These are phyloP conservation scores for Craspedostauros australis DNA, from an alignment of 108 stramenopile species.

Conservation along the genomic window DNA sequence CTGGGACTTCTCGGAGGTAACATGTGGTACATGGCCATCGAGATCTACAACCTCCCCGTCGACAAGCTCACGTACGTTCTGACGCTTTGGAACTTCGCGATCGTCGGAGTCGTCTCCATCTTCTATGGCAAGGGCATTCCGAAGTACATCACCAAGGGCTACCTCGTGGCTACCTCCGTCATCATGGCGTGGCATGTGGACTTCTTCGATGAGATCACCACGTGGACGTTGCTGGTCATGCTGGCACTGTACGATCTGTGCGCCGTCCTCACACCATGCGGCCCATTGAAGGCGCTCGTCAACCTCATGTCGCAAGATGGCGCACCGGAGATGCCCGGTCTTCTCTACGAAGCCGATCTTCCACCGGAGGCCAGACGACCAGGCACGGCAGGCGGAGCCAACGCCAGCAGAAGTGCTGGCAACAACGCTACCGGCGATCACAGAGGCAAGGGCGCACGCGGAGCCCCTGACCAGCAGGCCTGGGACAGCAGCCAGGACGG, in stretches of 20 bases:
- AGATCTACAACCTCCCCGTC: constrained; percentile 81
- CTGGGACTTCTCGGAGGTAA: constrained; percentile 81
- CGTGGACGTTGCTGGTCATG: constrained; percentile 92
- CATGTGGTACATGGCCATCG: constrained; percentile 58
- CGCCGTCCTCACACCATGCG: constrained; percentile 95
- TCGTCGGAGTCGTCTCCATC: constrained; percentile 87
- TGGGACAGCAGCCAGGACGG: background rate
- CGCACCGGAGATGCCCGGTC: constrained; percentile 92
- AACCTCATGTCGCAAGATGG: constrained; percentile 86
- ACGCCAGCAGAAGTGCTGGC: constrained; percentile 7
- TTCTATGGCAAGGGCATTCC: constrained; percentile 91
- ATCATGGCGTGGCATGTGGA: constrained; percentile 94
- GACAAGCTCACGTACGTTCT: constrained; percentile 82
- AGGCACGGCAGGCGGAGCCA: constrained; percentile 11
- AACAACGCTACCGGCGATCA: background rate
- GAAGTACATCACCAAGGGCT: constrained; percentile 79
- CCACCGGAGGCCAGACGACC: constrained; percentile 75
- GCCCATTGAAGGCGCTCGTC: constrained; percentile 86
- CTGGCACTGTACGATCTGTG: constrained; percentile 95
- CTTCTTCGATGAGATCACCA: constrained; percentile 89
- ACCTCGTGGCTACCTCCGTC: constrained; percentile 85
- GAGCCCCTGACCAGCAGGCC: no score
- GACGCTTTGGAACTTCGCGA: constrained; percentile 85
- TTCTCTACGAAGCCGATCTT: constrained; percentile 92
- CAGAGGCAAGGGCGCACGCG: background rate